A percentile compares a stretch with the other conserved stretches of the same genome.
Evolutionary conservation across 2,329 filamentous ascomycete genomes (phyloP).

Genomic region (Lachnellula suecica): DNA sequence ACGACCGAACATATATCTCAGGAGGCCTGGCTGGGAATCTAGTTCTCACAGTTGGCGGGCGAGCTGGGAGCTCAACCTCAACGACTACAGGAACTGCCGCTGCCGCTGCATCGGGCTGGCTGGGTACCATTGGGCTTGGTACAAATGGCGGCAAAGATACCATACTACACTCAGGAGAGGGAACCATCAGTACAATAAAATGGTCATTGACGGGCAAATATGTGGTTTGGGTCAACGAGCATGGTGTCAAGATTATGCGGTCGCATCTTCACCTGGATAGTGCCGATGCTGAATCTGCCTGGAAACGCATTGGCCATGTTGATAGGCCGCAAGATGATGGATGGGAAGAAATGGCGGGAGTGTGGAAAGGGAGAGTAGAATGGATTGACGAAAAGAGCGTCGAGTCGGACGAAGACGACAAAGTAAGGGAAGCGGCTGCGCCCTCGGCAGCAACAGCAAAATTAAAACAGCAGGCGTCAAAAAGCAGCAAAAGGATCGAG

Average conservation of each 20-base stretch:
- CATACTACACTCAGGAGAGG: conserved; percentile 87
- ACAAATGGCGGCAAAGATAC: conserved; percentile 79
- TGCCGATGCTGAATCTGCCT: conserved; percentile 76
- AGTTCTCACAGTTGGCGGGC: conserved; percentile 81
- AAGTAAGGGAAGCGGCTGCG: conserved; percentile 26
- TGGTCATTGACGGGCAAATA: conserved; percentile 94
- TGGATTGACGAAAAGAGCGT: conserved; percentile 87
- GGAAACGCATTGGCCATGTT: conserved; percentile 92
- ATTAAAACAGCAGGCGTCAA: conserved; percentile 49
- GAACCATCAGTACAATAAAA: conserved; percentile 85
- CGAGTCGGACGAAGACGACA: conserved; percentile 66
- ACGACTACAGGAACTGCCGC: conserved; percentile 83
- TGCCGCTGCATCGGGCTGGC: conserved; percentile 84
- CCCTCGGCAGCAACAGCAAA: conserved; percentile 47
- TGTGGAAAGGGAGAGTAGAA: conserved; percentile 89
- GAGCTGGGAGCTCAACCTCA: conserved; percentile 76
- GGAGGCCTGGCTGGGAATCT: conserved; percentile 86
- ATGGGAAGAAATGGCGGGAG: conserved; percentile 95
- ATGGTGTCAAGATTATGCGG: conserved; percentile 97
- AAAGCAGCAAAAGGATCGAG: conserved; percentile 57
- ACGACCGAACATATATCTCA: conserved; percentile 84
- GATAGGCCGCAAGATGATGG: conserved; percentile 81
- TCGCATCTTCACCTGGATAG: conserved; percentile 79
- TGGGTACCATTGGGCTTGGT: conserved; percentile 82
- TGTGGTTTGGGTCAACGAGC: conserved; percentile 93